phyloP scores from a whole-genome alignment of 148 eudicot species.

The Amaranthus hypochondriacus region DNA sequence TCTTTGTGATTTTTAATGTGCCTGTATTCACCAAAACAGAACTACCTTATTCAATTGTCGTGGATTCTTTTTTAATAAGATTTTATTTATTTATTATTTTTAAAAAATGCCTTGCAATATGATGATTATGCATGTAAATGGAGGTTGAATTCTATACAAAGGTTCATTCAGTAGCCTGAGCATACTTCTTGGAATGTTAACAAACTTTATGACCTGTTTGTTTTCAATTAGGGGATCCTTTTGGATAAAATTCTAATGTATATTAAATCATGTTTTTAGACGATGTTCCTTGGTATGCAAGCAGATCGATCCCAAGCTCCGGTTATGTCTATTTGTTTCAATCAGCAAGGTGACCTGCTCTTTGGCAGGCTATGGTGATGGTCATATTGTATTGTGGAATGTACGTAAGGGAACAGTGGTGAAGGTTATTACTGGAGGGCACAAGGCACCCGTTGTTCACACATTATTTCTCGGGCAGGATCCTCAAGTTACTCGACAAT shows the following conservation, averaged over 20 bases:
- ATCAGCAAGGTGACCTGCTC: slow-evolving; percentile 81
- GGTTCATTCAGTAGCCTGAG: not conserved
- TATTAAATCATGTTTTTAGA: slow-evolving; percentile 37
- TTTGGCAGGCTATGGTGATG: slow-evolving; percentile 92
- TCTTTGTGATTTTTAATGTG: not conserved
- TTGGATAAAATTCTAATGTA: not conserved
- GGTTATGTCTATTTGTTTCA: slow-evolving; percentile 86
- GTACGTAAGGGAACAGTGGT: slow-evolving; percentile 56
- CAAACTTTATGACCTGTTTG: not conserved
- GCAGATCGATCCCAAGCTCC: slow-evolving; percentile 70
- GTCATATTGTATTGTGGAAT: slow-evolving; percentile 78
- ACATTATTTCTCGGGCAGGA: slow-evolving; percentile 76
- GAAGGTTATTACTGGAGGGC: slow-evolving; percentile 65
- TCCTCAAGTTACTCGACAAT: slow-evolving; percentile 60
- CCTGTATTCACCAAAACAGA: too few relatives aligned
- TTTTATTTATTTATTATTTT: too few relatives aligned
- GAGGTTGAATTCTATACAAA: not conserved
- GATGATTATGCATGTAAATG: not conserved
- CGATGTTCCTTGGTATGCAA: slow-evolving; percentile 68
- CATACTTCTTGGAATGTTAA: not conserved
- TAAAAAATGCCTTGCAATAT: too few relatives aligned
- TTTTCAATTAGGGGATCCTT: slow-evolving; percentile 6
- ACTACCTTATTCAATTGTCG: not conserved
- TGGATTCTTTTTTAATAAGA: not conserved
- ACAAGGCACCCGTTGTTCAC: slow-evolving; percentile 78